phyloP scores from a whole-genome alignment of 2,329 filamentous ascomycete species.

The Chaetomiaceae sp. region DNA sequence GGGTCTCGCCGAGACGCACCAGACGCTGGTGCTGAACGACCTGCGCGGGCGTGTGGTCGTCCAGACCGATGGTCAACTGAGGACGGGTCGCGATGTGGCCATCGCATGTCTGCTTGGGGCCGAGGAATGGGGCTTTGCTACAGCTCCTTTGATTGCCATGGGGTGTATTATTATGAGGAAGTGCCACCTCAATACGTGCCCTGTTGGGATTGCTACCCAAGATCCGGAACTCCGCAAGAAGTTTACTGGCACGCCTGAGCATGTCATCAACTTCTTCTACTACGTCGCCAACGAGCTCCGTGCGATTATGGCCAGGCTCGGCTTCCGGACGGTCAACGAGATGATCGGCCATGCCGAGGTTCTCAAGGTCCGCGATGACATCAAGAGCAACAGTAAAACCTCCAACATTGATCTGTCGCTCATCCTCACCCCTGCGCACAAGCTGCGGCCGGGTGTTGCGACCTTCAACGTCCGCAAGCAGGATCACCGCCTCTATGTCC shows the following conservation, averaged over 20 bases:
- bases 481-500: conserved; percentile 87
- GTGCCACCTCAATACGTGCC: conserved; percentile 70
- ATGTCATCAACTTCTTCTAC: conserved; percentile 99
- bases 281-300: conserved; percentile 94
- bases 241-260: conserved; percentile 87
- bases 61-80: conserved; percentile 91
- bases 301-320: conserved; percentile 93
- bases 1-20: conserved; percentile 93
- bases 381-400: conserved; percentile 83
- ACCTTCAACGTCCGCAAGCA: conserved; percentile 98
- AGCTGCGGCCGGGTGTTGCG: conserved; percentile 86
- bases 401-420: conserved; percentile 89
- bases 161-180: conserved; percentile 94
- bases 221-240: conserved; percentile 93
- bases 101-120: conserved; percentile 93
- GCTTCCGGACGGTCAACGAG: conserved; percentile 92
- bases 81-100: conserved; percentile 88
- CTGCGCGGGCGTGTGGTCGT: conserved; percentile 92
- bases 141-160: conserved; percentile 91
- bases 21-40: conserved; percentile 93
- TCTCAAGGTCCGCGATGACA: conserved; percentile 80
- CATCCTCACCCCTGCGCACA: conserved; percentile 92
- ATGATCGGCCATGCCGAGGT: conserved; percentile 93
- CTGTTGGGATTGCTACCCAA: conserved; percentile 92
- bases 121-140: conserved; percentile 98